Base-by-base conservation (phyloP, 176 grass and related monocot species). In the Musa acuminata region DNA sequence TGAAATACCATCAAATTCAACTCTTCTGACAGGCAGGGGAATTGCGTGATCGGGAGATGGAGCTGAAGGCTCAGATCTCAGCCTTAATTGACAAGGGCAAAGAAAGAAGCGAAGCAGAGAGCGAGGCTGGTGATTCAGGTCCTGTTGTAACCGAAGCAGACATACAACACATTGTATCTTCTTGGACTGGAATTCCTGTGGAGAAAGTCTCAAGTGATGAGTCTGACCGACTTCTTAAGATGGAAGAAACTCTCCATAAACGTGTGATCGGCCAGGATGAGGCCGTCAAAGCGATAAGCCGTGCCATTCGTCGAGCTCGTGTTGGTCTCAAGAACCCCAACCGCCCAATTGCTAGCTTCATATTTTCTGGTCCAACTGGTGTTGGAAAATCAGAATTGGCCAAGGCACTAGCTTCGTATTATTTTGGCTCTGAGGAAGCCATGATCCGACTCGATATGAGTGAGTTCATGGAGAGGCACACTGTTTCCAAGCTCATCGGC, bases 401-500 rank as follows among this genome's bases (percentile, higher is more conserved):
- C 52, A 96, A 96, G 52, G 70, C 87, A 11, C 79, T 96, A 64
- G 92, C 92, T 25, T 58, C 89, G 8, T 96, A 89, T 80, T 96
- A 96, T 83, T 92, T 89, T 65, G 89, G 89, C 9, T 96, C 89
- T 7, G 83, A 96, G 79, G 92, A 96, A 78, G 92, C 92, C 53
- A 96, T 96, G 92, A 89, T 89, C 83, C 82, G 89, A n/a, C 89
- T 96, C 55, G 92, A 96, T 80, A 96, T 96, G 92, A 96, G 89
- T 75, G 89, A 96, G 69, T 96, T 96, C 78, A 96, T 92, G 92
- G 92, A 96, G 76, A 78, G 92, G 35, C 89, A 96, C 69, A 92
- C 92, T 2, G 92, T 96, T 10, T 96, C 92, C 68, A 96, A 92
- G 35, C 35, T 43, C 35, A 43, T 43, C 0, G 35, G 35, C 35